Evolutionary conservation across 2,329 filamentous ascomycete genomes (phyloP), one percentile per base, ranked within the genome.

Genomic region (Nannizzia gypsea): DNA sequence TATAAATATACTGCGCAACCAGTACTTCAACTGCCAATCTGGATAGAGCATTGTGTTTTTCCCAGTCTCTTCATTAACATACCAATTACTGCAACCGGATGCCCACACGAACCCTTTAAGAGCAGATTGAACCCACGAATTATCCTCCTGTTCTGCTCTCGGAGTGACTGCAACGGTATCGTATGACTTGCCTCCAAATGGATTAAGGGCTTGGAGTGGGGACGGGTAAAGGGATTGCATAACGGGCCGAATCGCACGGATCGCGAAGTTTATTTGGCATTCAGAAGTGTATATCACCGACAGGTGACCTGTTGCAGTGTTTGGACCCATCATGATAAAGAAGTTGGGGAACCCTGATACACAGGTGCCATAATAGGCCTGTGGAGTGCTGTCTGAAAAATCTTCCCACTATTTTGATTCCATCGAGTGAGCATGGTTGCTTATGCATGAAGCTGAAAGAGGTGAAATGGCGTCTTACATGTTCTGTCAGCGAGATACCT

Each of bases 11-110:
- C 76, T 80, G 13, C 78, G 66, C 17, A 74, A 58, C 77, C 78
- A 81, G 61, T 74, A 80, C 57, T 71, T 68, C 59, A 74, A 80
- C 65, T 80, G 77, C 72, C 75, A 80, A 55, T 80, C 76, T 0
- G 78, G 79, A 63, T 79, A 81, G 72, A 81, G 78, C 64, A 77
- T 77, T 5, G 76, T 78, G 61, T 81, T 82, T 54, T 75, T 69
- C 0, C 74, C 73, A 0, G 77, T 78, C 52, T 72, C 72, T 22
- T 2, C 0, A 70, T 81, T 76, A 1, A 82, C 70, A 2, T 74
- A 78, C 80, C 79, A 82, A n/a, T 73, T 77, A 1, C 74, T 76
- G 62, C 80, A 82, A 0, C 79, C 79, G 1, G 73, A 74, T 0
- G 72, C 67, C 77, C 77, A 82, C 0, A 81, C 79, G 0, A 80